Conservation (phyloP, 2,329 filamentous ascomycete genomes). For the Xylaria sp. region DNA sequence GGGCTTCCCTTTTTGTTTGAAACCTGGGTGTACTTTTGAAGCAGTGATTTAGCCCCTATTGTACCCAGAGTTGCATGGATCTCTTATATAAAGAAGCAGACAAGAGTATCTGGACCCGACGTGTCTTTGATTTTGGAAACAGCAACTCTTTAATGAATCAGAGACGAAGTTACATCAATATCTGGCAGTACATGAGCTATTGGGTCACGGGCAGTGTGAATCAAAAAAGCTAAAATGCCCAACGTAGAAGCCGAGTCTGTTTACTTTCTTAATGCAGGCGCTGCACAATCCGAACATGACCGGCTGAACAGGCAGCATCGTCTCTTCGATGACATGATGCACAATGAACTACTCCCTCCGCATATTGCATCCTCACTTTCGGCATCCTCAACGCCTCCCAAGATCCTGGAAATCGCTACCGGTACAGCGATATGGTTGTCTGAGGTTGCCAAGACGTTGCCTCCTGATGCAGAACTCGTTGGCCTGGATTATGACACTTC, state of each 20-base stretch:
- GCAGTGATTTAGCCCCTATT: neutral
- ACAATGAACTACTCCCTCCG: conserved; percentile 32
- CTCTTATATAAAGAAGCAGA: neutral
- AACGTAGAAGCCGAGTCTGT: conserved; percentile 22
- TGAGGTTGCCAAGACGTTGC: conserved; percentile 28
- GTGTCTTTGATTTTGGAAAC: neutral
- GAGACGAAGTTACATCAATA: neutral
- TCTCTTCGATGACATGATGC: conserved; percentile 33
- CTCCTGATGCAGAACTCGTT: conserved; percentile 32
- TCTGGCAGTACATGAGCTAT: neutral
- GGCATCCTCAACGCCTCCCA: conserved; percentile 18
- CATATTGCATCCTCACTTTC: conserved; percentile 27
- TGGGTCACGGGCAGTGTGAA: too few relatives aligned
- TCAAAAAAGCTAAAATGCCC: conserved; percentile 5
- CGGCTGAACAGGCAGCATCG: conserved; percentile 33
- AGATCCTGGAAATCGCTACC: conserved; percentile 35
- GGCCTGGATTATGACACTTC: conserved; percentile 36
- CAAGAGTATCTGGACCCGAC: neutral
- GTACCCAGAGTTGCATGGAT: neutral
- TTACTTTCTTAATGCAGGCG: conserved; percentile 35
- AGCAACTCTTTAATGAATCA: neutral
- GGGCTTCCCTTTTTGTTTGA: neutral
- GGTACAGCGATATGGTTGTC: conserved; percentile 30
- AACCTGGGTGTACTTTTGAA: neutral
- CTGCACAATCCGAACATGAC: conserved; percentile 27